Evolutionary conservation across 441 rosid species (phyloP).

Genomic region (Jatropha podagrica): DNA sequence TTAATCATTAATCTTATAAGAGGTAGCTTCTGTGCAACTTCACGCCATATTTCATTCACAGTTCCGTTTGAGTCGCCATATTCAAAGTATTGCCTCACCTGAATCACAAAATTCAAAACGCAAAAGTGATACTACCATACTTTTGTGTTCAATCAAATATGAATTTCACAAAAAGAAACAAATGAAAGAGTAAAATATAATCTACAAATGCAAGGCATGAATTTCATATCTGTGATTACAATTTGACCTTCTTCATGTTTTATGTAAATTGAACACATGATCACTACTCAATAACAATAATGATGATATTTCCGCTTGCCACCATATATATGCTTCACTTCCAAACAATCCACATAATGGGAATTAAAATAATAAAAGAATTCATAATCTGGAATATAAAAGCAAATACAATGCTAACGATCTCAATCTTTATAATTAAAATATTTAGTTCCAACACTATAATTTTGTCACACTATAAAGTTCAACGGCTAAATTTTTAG

Average conservation of each 20-base stretch:
- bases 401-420: not conserved
- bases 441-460: no score
- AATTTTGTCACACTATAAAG: no score
- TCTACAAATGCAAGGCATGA: not conserved
- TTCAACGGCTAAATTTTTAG: no score
- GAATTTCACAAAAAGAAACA: not conserved
- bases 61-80: constrained; percentile 70
- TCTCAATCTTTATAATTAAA: no score
- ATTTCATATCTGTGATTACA: no score
- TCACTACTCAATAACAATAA: not conserved
- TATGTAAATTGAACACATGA: no score
- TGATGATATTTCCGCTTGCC: not conserved
- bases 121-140: not conserved
- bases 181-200: not conserved
- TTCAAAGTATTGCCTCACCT: constrained; percentile 75
- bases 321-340: not conserved
- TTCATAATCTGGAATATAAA: not conserved
- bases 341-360: not conserved
- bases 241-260: not conserved
- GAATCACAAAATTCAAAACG: constrained; percentile 27
- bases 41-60: constrained; percentile 86
- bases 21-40: constrained; percentile 78
- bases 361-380: not conserved
- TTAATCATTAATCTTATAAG: constrained; percentile 77
- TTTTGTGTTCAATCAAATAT: not conserved